These are phyloP conservation scores for Fusarium subtropicale DNA, from an alignment of 2,329 filamentous ascomycete species.

Conservation along the genomic window DNA sequence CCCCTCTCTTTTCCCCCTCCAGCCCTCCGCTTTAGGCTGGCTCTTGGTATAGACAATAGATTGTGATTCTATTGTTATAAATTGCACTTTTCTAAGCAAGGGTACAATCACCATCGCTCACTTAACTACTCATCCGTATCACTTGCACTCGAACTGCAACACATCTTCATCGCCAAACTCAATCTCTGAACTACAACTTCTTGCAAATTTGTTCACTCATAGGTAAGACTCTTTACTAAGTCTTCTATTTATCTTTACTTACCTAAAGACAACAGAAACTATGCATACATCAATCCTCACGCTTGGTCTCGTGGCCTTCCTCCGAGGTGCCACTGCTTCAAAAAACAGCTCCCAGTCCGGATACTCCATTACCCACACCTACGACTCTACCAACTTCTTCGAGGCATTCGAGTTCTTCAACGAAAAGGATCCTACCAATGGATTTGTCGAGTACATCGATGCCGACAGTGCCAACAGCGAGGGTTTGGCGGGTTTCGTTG, in stretches of 20 bases:
- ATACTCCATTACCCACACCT: conserved; percentile 62
- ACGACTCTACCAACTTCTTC: conserved; percentile 67
- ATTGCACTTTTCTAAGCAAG: not conserved
- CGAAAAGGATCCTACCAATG: conserved; percentile 75
- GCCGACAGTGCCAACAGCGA: conserved; percentile 66
- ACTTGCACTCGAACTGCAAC: conserved; percentile 11
- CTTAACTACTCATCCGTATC: not conserved
- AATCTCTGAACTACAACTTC: not conserved
- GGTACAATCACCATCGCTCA: conserved; percentile 1
- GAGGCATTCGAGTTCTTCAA: conserved; percentile 67
- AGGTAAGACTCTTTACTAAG: not conserved
- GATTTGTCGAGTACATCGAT: conserved; percentile 77
- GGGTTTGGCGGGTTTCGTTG: conserved; percentile 68
- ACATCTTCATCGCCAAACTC: conserved; percentile 11
- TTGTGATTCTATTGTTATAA: conserved; percentile 33
- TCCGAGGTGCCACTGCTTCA: conserved; percentile 40
- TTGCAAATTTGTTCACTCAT: not conserved
- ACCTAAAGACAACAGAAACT: conserved; percentile 30
- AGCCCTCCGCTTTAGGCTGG: conserved; percentile 31
- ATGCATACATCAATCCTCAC: conserved; percentile 44
- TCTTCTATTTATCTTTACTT: conserved; percentile 8
- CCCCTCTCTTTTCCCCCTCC: conserved; percentile 6
- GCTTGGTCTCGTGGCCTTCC: conserved; percentile 49
- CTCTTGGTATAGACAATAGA: conserved; percentile 36
- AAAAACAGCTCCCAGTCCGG: conserved; percentile 42